Conservation (phyloP, 164 flowering plant species). For the Saururus chinensis region DNA sequence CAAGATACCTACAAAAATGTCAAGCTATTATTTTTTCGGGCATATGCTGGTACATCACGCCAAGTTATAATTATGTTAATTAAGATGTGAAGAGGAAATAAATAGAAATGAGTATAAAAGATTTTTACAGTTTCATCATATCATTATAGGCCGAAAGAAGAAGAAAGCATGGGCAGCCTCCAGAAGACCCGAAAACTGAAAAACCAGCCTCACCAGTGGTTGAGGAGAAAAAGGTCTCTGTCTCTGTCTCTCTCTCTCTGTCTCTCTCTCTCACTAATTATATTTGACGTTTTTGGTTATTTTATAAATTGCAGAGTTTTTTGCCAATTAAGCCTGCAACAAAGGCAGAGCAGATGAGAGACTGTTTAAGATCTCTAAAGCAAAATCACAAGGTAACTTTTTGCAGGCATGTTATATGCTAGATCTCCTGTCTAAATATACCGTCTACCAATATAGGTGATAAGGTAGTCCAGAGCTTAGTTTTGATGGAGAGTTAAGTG, state of each 20-base stretch:
- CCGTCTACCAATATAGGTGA: no score
- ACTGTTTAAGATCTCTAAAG: conserved; percentile 80
- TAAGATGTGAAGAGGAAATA: no score
- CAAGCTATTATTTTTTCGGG: no score
- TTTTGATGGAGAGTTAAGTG: neutral
- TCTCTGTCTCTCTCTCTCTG: neutral
- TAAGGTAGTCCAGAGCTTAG: no score
- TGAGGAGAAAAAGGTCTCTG: conserved; percentile 71
- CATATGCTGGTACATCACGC: no score
- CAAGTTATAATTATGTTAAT: no score
- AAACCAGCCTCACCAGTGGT: conserved; percentile 65
- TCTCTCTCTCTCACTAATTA: neutral
- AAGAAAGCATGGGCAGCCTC: conserved; percentile 83
- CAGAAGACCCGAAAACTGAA: conserved; percentile 65
- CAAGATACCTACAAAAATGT: no score
- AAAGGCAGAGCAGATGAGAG: conserved; percentile 91
- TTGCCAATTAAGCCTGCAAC: conserved; percentile 87
- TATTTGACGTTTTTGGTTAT: neutral
- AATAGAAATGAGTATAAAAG: no score
- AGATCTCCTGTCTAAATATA: no score
- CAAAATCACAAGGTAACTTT: conserved; percentile 71
- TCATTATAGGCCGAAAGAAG: conserved; percentile 85
- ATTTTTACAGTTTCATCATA: neutral
- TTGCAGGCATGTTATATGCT: neutral
- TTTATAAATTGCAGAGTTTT: conserved; percentile 32